phyloP scores from a whole-genome alignment of 176 grass and related monocot species.

The Puya raimondii region DNA sequence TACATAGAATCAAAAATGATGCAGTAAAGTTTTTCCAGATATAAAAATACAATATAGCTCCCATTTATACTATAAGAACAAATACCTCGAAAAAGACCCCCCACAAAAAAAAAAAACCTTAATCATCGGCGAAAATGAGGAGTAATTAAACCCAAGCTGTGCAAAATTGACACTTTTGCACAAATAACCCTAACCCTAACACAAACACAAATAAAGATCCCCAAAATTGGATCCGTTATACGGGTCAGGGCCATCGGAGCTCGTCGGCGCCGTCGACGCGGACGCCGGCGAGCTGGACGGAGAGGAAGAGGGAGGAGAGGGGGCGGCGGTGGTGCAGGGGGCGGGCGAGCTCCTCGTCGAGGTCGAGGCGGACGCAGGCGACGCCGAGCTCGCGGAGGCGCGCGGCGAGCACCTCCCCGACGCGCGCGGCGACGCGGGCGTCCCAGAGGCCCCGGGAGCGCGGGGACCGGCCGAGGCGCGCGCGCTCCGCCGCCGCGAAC shows the following conservation, averaged over 20 bases:
- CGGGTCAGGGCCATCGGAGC: constrained; percentile 17
- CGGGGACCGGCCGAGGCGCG: constrained; percentile 18
- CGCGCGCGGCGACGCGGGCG: constrained; percentile 22
- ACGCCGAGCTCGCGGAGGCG: constrained; percentile 25
- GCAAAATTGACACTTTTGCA: too few relatives aligned
- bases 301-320: constrained; percentile 27
- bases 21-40: too few relatives aligned
- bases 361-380: constrained; percentile 26
- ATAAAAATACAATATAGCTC: too few relatives aligned
- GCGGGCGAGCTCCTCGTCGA: constrained; percentile 27
- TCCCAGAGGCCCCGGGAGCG: constrained; percentile 25
- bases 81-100: too few relatives aligned
- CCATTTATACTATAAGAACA: too few relatives aligned
- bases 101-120: too few relatives aligned
- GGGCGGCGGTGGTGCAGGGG: constrained; percentile 26
- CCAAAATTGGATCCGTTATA: background rate
- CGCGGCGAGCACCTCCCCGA: constrained; percentile 37
- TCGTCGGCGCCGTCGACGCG: constrained; percentile 31
- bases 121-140: too few relatives aligned
- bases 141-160: too few relatives aligned
- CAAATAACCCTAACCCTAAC: background rate
- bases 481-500: constrained; percentile 17
- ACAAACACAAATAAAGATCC: background rate
- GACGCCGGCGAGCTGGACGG: constrained; percentile 25
- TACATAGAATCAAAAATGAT: too few relatives aligned